Base-by-base conservation (phyloP, 345 rosid species). In the Boechera stricta region DNA sequence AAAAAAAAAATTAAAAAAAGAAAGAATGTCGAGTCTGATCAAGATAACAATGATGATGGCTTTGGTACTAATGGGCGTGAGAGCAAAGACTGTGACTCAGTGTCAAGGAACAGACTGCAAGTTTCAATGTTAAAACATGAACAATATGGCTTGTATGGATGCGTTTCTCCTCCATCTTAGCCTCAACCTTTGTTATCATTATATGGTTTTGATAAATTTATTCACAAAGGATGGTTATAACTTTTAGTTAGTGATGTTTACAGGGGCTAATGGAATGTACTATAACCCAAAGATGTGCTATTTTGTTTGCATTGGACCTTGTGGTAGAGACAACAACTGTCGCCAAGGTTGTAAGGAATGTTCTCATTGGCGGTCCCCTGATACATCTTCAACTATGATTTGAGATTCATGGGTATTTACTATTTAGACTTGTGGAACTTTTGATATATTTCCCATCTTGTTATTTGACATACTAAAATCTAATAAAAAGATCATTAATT, bases 1-100 rank as follows among this genome's bases (percentile, higher is more conserved):
- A 6, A 29, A 3, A 11, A 16, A 16, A 6, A 6, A 13, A 36
- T 10, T 13, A 12, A 10, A 6, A 10, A 32, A 58, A 11, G 2
- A 44, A 70, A 10, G 10, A 69, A 55, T 58, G 67, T 58, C 24
- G 47, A 8, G 33, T 56, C 35, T 71, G 49, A 33, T 33, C 10
- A 59, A 47, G 58, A 33, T 47, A 33, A 59, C 16, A 3, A 71
- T 71, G 57, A 59, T 71, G 75, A 71, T 71, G 36, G 67, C 67
- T 59, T 48, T 71, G 16, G n/a, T 47, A 71, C 6, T 48, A 60
- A 48, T 47, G 67, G 32, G 48, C 7, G 75, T 60, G 49, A 60
- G 38, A 35, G 67, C 75, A 71, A 24, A 48, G 24, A 60, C 49
- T 21, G 18, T 28, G 26, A 35, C 15, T 18, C 28, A 60, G 4